A percentile compares a stretch with the other conserved stretches of the same genome.
These are phyloP conservation scores for Lathyrus tuberosus DNA, from an alignment of 306 rosid species.

Conservation along the genomic window DNA sequence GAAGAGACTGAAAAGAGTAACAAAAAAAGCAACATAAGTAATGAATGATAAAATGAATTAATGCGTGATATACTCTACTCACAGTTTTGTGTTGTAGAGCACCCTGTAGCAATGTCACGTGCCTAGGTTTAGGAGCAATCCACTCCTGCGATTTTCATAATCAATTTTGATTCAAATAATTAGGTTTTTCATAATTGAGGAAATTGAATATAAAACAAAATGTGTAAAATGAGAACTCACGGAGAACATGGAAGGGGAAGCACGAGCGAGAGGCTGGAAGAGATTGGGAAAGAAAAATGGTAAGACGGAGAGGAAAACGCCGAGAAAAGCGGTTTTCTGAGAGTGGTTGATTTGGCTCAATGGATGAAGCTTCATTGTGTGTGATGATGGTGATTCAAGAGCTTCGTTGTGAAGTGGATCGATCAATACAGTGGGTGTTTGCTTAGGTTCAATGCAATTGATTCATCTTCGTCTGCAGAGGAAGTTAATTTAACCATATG, in stretches of 20 bases:
- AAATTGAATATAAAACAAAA: background rate
- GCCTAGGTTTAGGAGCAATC: constrained; percentile 88
- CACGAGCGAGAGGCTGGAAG: constrained; percentile 73
- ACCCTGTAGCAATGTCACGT: constrained; percentile 64
- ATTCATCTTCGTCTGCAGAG: background rate
- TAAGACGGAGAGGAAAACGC: constrained; percentile 61
- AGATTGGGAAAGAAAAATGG: constrained; percentile 65
- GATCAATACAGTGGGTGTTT: background rate
- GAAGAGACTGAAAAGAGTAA: constrained; percentile 45
- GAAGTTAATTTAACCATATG: no score
- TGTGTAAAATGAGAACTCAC: constrained; percentile 41
- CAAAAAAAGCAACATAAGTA: constrained; percentile 3
- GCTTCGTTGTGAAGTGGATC: background rate
- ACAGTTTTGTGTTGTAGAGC: constrained; percentile 73
- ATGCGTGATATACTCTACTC: constrained; percentile 17
- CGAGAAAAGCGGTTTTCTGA: constrained; percentile 60
- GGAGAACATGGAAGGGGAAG: constrained; percentile 80
- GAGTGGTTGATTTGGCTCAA: constrained; percentile 43
- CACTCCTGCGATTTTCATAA: constrained; percentile 62
- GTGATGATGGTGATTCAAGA: background rate
- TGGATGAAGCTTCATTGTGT: constrained; percentile 37
- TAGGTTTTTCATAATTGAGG: background rate
- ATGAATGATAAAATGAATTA: constrained; percentile 15
- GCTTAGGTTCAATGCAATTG: background rate
- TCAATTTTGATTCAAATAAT: constrained; percentile 10